Evolutionary conservation across 164 flowering plant genomes (phyloP), one percentile per base, ranked within the genome.

Genomic region (Magnolia changhungtana): DNA sequence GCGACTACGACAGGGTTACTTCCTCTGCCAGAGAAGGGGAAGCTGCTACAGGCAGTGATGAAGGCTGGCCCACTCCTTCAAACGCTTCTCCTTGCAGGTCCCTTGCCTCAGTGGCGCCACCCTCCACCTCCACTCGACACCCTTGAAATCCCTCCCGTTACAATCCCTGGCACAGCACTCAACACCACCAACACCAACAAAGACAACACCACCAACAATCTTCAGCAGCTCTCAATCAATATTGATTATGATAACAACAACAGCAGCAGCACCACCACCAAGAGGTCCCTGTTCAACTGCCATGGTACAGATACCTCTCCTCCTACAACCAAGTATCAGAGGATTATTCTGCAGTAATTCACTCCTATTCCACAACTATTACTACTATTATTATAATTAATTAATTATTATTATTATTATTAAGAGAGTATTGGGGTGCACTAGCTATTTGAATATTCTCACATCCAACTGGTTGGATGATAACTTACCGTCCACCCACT

Each of bases 21-120:
- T 82, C 92, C 91, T 74, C 82, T 95, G 80, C 98, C 99, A 0
- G 98, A 95, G 84, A 92, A 95, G 69, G 99, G 99, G 4, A 92
- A 87, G 88, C 87, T 95, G 71, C 84, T 95, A 63, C 88, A 95
- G 79, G 98, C 98, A 11, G 99, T 95, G 73, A 91, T 90, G 89
- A 88, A 90, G 68, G 99, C 99, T 2, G 99, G 99, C 67, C 99
- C 99, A n/a, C 88, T 95, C 11, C 87, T 95, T 2, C 97, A 95
- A 80, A 93, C 95, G 1, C 88, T 95, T 0, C 89, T 95, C 21
- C 80, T 95, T 70, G 96, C 99, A 7, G 99, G 99, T 49, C 95
- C 96, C 1, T 88, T 95, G 3, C 99, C 99, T 11, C 91, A 90
- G 81, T 95, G 99, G 99, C 85, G 90, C 78, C 93, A 90, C 82